phyloP scores from a whole-genome alignment of 768 basidiomycete genomes.

The Rhodosporidiobolus odoratus region DNA sequence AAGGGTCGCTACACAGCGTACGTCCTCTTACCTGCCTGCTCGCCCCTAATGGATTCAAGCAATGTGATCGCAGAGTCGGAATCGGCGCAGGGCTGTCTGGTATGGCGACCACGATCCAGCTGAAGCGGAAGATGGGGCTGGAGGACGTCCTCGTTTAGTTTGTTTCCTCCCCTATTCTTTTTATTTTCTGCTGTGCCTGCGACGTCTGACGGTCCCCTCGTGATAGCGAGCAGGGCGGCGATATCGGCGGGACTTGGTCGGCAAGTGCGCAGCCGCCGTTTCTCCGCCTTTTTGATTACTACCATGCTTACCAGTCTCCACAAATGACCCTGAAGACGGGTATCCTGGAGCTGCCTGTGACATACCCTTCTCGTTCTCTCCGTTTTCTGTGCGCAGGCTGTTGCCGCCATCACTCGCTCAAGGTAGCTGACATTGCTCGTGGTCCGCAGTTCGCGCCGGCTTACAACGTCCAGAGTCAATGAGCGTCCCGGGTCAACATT shows the following conservation, averaged over 20 bases:
- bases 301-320: neutral
- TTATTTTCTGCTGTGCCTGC: neutral
- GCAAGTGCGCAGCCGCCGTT: neutral
- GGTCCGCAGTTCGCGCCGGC: slow-evolving; percentile 22
- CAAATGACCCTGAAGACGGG: neutral
- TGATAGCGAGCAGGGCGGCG: slow-evolving; percentile 10
- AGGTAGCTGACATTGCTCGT: no score
- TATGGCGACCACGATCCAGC: slow-evolving; percentile 39
- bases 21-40: neutral
- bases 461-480: slow-evolving; percentile 10
- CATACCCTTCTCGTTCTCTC: slow-evolving; percentile 32
- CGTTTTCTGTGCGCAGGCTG: slow-evolving; percentile 29
- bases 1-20: slow-evolving; percentile 26
- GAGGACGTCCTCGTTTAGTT: slow-evolving; percentile 40
- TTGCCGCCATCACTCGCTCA: no score
- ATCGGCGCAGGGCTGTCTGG: slow-evolving; percentile 41
- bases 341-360: slow-evolving; percentile 38
- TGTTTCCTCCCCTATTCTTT: neutral
- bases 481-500: slow-evolving; percentile 26
- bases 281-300: no score
- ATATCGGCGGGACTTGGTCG: slow-evolving; percentile 22
- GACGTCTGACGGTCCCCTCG: neutral
- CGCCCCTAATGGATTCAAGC: neutral
- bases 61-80: slow-evolving; percentile 30
- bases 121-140: slow-evolving; percentile 37